These are phyloP conservation scores for Monilinia fructicola DNA, from an alignment of 2,329 filamentous ascomycete species.

Conservation along the genomic window DNA sequence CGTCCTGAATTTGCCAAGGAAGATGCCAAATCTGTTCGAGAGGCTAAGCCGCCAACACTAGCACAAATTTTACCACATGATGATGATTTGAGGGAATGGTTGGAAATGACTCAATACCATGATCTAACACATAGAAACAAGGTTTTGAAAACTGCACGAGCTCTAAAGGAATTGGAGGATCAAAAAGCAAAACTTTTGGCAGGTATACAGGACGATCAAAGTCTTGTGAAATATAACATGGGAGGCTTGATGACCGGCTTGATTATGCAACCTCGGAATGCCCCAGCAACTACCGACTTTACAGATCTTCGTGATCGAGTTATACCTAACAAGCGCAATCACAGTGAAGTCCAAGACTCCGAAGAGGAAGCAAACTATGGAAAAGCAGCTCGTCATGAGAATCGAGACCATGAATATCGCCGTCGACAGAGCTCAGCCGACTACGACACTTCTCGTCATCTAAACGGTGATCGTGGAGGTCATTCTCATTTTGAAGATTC, in stretches of 20 bases:
- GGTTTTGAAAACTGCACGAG: conserved; percentile 29
- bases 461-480: conserved; percentile 31
- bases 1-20: conserved; percentile 26
- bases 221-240: conserved; percentile 12
- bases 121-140: conserved; percentile 41
- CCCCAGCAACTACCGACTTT: conserved; percentile 18
- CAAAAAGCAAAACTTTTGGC: conserved; percentile 38
- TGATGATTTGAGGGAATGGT: conserved; percentile 42
- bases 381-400: conserved; percentile 36
- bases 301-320: conserved; percentile 27
- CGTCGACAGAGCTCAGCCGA: conserved; percentile 32
- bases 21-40: conserved; percentile 27
- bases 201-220: conserved; percentile 35
- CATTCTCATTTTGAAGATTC: conserved; percentile 29
- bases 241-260: conserved; percentile 15
- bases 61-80: conserved; percentile 35
- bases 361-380: conserved; percentile 25
- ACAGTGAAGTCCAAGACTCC: conserved; percentile 34
- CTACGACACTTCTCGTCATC: conserved; percentile 28
- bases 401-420: conserved; percentile 28
- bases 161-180: conserved; percentile 35
- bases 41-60: conserved; percentile 31
- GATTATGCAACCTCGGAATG: not conserved
- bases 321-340: conserved; percentile 37
- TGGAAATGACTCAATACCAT: conserved; percentile 42